Evolutionary conservation across 768 basidiomycete genomes (phyloP).

Genomic region (Amanita molliuscula): DNA sequence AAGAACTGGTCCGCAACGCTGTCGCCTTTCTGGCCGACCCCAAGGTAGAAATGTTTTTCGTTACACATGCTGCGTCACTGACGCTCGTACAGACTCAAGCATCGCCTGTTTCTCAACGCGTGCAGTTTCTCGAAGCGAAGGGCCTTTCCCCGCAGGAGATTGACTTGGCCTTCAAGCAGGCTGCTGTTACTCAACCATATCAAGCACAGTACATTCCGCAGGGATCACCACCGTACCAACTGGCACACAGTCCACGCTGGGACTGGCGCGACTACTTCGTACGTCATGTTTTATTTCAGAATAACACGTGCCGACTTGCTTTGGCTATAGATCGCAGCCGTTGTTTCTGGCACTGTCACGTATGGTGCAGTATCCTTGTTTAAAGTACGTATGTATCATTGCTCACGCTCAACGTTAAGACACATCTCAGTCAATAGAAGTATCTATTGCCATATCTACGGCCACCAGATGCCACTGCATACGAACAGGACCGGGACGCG

Average conservation of each 20-base stretch:
- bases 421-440: slow-evolving; percentile 43
- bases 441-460: slow-evolving; percentile 84
- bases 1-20: slow-evolving; percentile 72
- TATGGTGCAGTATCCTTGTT: slow-evolving; percentile 78
- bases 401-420: neutral
- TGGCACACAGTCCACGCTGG: slow-evolving; percentile 40
- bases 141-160: slow-evolving; percentile 80
- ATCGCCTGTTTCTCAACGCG: slow-evolving; percentile 72
- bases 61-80: neutral
- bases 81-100: slow-evolving; percentile 46
- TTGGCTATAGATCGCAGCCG: slow-evolving; percentile 70
- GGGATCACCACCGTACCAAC: slow-evolving; percentile 7
- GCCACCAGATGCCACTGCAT: slow-evolving; percentile 81
- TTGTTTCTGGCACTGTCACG: slow-evolving; percentile 77
- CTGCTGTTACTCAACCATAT: slow-evolving; percentile 22
- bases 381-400: slow-evolving; percentile 34
- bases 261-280: slow-evolving; percentile 99
- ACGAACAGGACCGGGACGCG: slow-evolving; percentile 79
- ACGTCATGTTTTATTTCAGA: slow-evolving; percentile 19
- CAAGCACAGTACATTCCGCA: slow-evolving; percentile 2
- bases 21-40: slow-evolving; percentile 80
- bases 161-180: slow-evolving; percentile 69
- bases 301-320: slow-evolving; percentile 15
- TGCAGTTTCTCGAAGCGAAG: slow-evolving; percentile 94
- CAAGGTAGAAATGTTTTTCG: slow-evolving; percentile 35